phyloP scores from a whole-genome alignment of 768 basidiomycete species.

The Rhizopogon vinicolor region DNA sequence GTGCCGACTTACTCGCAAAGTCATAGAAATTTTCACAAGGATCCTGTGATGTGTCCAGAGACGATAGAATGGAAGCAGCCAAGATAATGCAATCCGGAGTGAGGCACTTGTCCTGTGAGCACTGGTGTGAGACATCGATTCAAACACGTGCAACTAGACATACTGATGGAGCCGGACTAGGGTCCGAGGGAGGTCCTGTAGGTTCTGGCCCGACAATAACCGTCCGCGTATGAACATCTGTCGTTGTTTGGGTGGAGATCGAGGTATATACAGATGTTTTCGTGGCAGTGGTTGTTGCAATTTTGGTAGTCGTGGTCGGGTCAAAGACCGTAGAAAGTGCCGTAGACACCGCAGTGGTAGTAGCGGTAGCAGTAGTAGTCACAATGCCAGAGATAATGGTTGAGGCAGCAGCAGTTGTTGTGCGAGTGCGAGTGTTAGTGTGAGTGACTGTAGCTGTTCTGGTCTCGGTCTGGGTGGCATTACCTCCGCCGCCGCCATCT shows the following conservation, averaged over 20 bases:
- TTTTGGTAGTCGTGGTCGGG: constrained; percentile 34
- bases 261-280: constrained; percentile 33
- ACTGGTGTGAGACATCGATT: constrained; percentile 4
- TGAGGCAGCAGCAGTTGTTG: constrained; percentile 16
- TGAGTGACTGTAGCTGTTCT: constrained; percentile 27
- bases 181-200: constrained; percentile 39
- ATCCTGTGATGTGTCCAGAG: constrained; percentile 76
- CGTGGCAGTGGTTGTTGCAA: constrained; percentile 35
- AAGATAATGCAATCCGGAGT: constrained; percentile 77
- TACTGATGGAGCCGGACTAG: constrained; percentile 61
- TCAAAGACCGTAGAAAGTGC: constrained; percentile 27
- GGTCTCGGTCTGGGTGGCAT: constrained; percentile 30
- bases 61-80: constrained; percentile 76
- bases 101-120: constrained; percentile 59
- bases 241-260: constrained; percentile 30
- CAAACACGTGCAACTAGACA: constrained; percentile 3
- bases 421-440: constrained; percentile 17
- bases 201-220: constrained; percentile 37
- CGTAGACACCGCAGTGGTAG: constrained; percentile 31
- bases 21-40: constrained; percentile 96
- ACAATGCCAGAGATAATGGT: constrained; percentile 25
- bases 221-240: constrained; percentile 33
- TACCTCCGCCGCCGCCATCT: constrained; percentile 19
- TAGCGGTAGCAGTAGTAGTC: constrained; percentile 6
- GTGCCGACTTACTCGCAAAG: constrained; percentile 71